Percentiles rank a stretch among this genome's conserved stretches.
Evolutionary conservation across 768 basidiomycete genomes (phyloP).

Genomic region (Boletus fagicola): DNA sequence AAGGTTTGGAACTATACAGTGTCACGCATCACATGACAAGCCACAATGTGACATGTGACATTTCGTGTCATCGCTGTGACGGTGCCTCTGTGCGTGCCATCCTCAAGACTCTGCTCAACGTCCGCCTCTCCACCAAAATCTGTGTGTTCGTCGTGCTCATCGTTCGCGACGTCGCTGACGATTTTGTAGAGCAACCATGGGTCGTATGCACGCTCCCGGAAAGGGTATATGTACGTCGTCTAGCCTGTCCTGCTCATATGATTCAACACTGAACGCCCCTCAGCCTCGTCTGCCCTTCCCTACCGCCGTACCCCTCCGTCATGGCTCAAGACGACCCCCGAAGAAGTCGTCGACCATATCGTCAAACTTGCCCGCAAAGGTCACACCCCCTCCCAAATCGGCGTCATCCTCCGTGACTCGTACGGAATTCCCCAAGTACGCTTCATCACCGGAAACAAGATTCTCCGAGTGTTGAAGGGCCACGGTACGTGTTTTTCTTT

Average conservation of each 20-base stretch:
- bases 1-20: conserved; percentile 67
- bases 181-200: conserved; percentile 57
- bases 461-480: conserved; percentile 94
- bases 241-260: background rate
- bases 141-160: conserved; percentile 31
- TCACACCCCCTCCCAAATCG: conserved; percentile 96
- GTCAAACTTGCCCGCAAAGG: conserved; percentile 97
- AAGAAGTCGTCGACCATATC: conserved; percentile 95
- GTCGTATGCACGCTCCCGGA: conserved; percentile 99
- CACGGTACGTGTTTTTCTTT: conserved; percentile 61
- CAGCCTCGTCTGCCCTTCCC: conserved; percentile 87
- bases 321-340: conserved; percentile 96
- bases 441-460: conserved; percentile 99
- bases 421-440: conserved; percentile 98
- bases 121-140: conserved; percentile 26
- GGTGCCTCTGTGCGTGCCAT: conserved; percentile 21
- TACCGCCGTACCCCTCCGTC: conserved; percentile 93
- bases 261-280: conserved; percentile 37
- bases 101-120: conserved; percentile 14
- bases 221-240: conserved; percentile 95
- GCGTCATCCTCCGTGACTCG: conserved; percentile 96
- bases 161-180: conserved; percentile 14
- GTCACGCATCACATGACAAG: conserved; percentile 23
- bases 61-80: conserved; percentile 23
- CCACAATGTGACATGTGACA: conserved; percentile 34